phyloP scores from a whole-genome alignment of 2,329 filamentous ascomycete genomes.

The Arthrinium phaeospermum region DNA sequence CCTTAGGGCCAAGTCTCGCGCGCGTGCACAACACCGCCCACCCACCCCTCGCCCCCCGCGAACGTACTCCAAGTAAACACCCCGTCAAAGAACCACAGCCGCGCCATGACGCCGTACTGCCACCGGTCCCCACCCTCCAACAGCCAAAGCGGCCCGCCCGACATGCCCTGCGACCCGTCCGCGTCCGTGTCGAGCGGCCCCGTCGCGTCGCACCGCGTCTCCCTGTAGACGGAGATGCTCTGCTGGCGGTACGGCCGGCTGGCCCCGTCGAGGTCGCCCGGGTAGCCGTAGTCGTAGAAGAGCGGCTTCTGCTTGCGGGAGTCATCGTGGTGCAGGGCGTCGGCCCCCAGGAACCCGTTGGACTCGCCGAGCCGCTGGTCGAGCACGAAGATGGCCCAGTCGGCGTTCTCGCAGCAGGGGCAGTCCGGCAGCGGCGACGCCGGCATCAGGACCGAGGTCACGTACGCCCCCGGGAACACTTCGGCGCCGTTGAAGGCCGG shows the following conservation, averaged over 20 bases:
- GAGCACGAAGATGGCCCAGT: conserved; percentile 17
- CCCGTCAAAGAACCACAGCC: not conserved
- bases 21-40: not conserved
- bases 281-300: conserved; percentile 21
- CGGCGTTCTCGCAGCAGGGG: not conserved
- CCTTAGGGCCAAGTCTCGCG: not conserved
- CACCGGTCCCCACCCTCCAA: not conserved
- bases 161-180: conserved; percentile 15
- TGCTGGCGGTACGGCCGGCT: conserved; percentile 14
- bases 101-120: conserved; percentile 12
- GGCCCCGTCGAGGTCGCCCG: conserved; percentile 19
- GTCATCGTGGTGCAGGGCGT: not conserved
- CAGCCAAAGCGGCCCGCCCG: conserved; percentile 20
- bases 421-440: not conserved
- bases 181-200: conserved; percentile 20
- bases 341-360: not conserved
- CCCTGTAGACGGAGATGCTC: conserved; percentile 13
- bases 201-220: conserved; percentile 12
- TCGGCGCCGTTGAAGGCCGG: conserved; percentile 2
- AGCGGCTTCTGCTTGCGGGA: not conserved
- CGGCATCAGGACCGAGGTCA: not conserved
- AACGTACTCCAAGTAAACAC: not conserved
- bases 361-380: not conserved
- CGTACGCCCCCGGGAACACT: not conserved
- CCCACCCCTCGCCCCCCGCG: not conserved